phyloP scores from a whole-genome alignment of 2,329 filamentous ascomycete species.

The Colletotrichum aenigma region DNA sequence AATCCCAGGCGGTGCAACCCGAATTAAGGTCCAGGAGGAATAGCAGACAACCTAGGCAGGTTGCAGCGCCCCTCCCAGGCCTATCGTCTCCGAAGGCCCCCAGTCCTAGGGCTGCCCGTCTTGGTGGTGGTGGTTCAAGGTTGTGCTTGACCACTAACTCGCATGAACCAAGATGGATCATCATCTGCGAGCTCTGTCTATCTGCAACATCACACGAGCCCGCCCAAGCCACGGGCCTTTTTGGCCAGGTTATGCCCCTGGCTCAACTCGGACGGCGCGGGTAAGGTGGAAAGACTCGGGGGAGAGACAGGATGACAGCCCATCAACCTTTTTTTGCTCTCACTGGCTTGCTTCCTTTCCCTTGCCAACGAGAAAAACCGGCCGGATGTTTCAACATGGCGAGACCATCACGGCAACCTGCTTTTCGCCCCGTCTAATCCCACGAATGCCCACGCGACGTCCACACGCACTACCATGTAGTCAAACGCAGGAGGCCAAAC shows the following conservation, averaged over 20 bases:
- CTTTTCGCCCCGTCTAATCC: neutral
- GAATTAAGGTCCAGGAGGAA: neutral
- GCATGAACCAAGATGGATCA: slow-evolving; percentile 16
- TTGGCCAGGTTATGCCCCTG: neutral
- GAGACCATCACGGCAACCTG: neutral
- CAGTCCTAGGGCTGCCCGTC: neutral
- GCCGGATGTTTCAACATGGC: neutral
- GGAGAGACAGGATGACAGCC: slow-evolving; percentile 1
- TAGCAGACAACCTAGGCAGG: neutral
- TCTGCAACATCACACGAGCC: slow-evolving; percentile 11
- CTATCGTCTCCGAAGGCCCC: neutral
- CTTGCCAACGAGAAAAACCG: neutral
- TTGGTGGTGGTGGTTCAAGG: neutral
- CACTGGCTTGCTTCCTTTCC: neutral
- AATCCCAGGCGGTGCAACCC: neutral
- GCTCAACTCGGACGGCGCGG: neutral
- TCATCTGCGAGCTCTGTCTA: slow-evolving; percentile 8
- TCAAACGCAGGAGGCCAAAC: neutral
- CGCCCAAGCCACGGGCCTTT: neutral
- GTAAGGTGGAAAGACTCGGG: neutral
- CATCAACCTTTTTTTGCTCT: neutral
- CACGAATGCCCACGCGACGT: neutral
- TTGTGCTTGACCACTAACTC: neutral
- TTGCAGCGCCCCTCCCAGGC: neutral
- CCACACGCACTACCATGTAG: neutral